Evolutionary conservation across 805 yeast species (phyloP).

Genomic region (Candida methanosorbosa): DNA sequence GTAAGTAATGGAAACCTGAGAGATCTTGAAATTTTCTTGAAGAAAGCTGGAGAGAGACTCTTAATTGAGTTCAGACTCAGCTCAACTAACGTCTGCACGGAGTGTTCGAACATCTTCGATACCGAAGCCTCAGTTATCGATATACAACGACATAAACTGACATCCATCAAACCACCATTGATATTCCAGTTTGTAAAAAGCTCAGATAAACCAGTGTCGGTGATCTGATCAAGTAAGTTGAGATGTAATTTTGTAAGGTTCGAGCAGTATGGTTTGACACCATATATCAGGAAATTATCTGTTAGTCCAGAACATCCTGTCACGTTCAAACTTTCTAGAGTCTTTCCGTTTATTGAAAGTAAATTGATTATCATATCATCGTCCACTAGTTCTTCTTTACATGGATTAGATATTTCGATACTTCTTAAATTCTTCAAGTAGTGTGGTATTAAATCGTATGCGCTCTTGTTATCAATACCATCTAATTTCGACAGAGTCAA

Average conservation of each 20-base stretch:
- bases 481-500: conserved; percentile 64
- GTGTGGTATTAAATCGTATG: conserved; percentile 59
- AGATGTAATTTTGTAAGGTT: conserved; percentile 52
- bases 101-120: conserved; percentile 51
- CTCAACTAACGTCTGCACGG: conserved; percentile 56
- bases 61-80: conserved; percentile 70
- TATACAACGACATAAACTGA: conserved; percentile 59
- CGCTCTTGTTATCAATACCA: conserved; percentile 50
- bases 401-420: conserved; percentile 64
- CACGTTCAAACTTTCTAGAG: conserved; percentile 47
- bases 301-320: conserved; percentile 73
- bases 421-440: conserved; percentile 44
- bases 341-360: conserved; percentile 52
- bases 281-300: conserved; percentile 50
- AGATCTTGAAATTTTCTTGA: conserved; percentile 36
- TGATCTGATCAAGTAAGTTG: conserved; percentile 49
- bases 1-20: conserved; percentile 50
- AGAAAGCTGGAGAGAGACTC: conserved; percentile 39
- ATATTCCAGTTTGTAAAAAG: conserved; percentile 51
- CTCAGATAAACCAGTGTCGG: conserved; percentile 55
- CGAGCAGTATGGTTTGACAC: conserved; percentile 49
- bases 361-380: conserved; percentile 61
- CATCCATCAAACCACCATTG: conserved; percentile 50
- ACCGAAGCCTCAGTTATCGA: conserved; percentile 57
- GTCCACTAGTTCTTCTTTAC: conserved; percentile 51